Evolutionary conservation across 2,329 filamentous ascomycete species (phyloP).

Genomic region (Sarocladium brachiariae): DNA sequence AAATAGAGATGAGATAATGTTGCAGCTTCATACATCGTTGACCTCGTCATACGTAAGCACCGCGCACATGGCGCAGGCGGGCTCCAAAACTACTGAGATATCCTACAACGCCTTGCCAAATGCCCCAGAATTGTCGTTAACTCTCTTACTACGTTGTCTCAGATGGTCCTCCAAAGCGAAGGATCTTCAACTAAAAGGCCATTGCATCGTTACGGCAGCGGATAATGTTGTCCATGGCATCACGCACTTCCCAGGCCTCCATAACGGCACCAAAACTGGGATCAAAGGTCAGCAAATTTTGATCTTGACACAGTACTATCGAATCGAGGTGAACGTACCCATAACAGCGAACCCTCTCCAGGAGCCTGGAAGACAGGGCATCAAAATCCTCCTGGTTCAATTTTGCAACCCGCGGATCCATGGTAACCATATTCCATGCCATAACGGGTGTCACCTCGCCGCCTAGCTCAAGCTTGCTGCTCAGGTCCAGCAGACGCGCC

Average conservation of each 20-base stretch:
- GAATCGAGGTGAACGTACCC: slow-evolving; percentile 66
- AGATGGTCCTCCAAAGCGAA: no score
- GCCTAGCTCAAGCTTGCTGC: slow-evolving; percentile 72
- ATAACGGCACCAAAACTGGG: slow-evolving; percentile 55
- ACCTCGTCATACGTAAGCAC: no score
- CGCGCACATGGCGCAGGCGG: no score
- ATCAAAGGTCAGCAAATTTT: not conserved
- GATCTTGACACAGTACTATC: no score
- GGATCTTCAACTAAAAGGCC: not conserved
- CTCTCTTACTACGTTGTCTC: no score
- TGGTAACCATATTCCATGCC: slow-evolving; percentile 80
- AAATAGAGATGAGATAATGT: no score
- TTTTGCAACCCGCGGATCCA: slow-evolving; percentile 60
- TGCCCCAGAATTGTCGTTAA: no score
- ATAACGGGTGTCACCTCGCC: slow-evolving; percentile 93
- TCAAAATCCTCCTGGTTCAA: slow-evolving; percentile 63
- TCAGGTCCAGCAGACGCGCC: slow-evolving; percentile 75
- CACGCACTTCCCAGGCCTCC: slow-evolving; percentile 64
- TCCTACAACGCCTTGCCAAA: not conserved
- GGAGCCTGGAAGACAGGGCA: slow-evolving; percentile 64
- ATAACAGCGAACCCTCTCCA: slow-evolving; percentile 82
- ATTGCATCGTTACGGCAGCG: not conserved
- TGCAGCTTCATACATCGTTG: no score
- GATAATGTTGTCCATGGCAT: slow-evolving; percentile 63
- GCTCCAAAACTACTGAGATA: not conserved